Evolutionary conservation across 345 rosid genomes (phyloP), one percentile per base, ranked within the genome.

Genomic region (Gossypium australe): DNA sequence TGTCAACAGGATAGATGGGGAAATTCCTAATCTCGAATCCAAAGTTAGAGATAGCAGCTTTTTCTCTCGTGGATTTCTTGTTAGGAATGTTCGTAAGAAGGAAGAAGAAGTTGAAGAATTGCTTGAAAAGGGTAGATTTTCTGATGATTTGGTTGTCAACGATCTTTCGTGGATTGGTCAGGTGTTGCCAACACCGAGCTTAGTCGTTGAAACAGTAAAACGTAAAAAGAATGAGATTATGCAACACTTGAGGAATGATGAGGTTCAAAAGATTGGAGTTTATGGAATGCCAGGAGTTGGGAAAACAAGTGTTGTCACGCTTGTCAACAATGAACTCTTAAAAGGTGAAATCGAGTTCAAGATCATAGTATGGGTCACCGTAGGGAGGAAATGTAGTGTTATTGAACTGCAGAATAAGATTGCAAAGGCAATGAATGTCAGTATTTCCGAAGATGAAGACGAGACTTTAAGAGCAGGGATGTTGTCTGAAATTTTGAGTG

Each of bases 231-330:
- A 25, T 43, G 64, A 48, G 27, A 72, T 77, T 9, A 22, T 62
- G 72, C 9, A 38, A 9, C 60, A 62, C 45, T 25, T 80, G 51
- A 69, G 8, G 63, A 52, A 67, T 16, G 56, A 67, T 16, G 53
- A 12, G 1, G 41, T 69, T 4, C 17, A 2, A 47, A 56, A 62
- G 17, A 56, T 80, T 6, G 80, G 83, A 53, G 62, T 80, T 62
- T 47, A 45, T 34, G 80, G 83, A 6, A 52, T 38, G 62, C 48
- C 60, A 24, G 78, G 80, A 20, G 59, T 73, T 16, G 83, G 80
- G 0, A 77, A 77, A 60, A 74, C 78, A 2, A 53, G 48, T 7
- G 8, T 72, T 2, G 29, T 69, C 49, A 71, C 4, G n/a, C 69
- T 60, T 22, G 63, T 78, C 25, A 70, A 76, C 38, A 69, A 82